These are phyloP conservation scores for Lactarius deliciosus DNA, from an alignment of 768 basidiomycete genomes.

Conservation along the genomic window DNA sequence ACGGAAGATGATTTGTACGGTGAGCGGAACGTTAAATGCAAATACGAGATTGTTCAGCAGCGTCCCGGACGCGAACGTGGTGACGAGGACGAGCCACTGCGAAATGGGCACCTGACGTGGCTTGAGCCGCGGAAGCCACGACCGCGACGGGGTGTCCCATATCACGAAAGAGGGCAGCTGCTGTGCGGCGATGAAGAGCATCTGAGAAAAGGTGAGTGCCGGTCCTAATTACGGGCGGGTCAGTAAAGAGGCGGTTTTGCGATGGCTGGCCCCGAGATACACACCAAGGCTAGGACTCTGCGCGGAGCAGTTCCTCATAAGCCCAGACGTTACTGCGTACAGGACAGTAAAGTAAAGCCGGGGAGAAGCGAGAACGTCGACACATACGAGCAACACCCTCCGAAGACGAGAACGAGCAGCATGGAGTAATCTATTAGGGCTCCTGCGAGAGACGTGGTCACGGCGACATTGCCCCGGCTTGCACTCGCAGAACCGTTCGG, in stretches of 20 bases:
- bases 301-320: slow-evolving; percentile 69
- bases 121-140: slow-evolving; percentile 53
- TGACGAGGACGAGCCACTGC: slow-evolving; percentile 70
- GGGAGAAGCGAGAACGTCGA: slow-evolving; percentile 12
- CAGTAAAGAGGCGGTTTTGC: not conserved
- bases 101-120: slow-evolving; percentile 64
- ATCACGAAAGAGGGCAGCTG: slow-evolving; percentile 63
- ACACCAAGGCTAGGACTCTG: slow-evolving; percentile 70
- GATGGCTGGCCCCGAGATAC: slow-evolving; percentile 14
- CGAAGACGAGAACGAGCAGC: slow-evolving; percentile 64
- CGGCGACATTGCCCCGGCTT: not conserved
- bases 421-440: slow-evolving; percentile 40
- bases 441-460: slow-evolving; percentile 25
- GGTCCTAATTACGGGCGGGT: slow-evolving; percentile 48
- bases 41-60: slow-evolving; percentile 83
- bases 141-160: slow-evolving; percentile 29
- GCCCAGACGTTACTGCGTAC: slow-evolving; percentile 67
- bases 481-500: not conserved
- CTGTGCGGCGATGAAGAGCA: slow-evolving; percentile 71
- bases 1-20: slow-evolving; percentile 81
- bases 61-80: slow-evolving; percentile 63
- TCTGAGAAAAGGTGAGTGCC: slow-evolving; percentile 82
- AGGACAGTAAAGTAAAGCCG: slow-evolving; percentile 2
- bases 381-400: slow-evolving; percentile 82
- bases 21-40: slow-evolving; percentile 71